These are phyloP conservation scores for Zopfochytrium polystomum DNA, from an alignment of 371 early-diverging fungal genomes.

Conservation along the genomic window DNA sequence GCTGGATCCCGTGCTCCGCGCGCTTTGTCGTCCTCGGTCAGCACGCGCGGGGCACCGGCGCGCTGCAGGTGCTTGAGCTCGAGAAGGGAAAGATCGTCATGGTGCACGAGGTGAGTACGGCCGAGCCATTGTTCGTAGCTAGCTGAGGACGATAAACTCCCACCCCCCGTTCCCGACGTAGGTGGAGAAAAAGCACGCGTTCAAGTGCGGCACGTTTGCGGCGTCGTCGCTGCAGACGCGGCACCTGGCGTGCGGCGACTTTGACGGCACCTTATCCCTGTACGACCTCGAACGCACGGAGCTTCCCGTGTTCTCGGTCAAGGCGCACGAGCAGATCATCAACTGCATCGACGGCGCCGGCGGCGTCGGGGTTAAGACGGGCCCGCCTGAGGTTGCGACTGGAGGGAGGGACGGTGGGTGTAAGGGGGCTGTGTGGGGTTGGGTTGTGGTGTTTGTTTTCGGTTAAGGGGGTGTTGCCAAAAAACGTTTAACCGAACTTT, in stretches of 20 bases:
- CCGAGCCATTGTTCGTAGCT: too few relatives aligned
- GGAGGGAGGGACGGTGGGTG: conserved; percentile 67
- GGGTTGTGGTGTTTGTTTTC: not conserved
- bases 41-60: conserved; percentile 63
- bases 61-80: conserved; percentile 59
- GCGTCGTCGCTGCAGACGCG: conserved; percentile 54
- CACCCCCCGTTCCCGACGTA: conserved; percentile 3
- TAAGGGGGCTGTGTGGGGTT: not conserved
- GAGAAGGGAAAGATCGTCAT: conserved; percentile 49
- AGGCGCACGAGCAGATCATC: conserved; percentile 72
- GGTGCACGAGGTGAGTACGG: conserved; percentile 44
- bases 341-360: conserved; percentile 72
- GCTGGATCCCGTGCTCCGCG: conserved; percentile 72
- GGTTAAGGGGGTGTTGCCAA: too few relatives aligned
- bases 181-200: conserved; percentile 51
- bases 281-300: conserved; percentile 73
- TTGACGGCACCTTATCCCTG: conserved; percentile 63
- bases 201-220: conserved; percentile 68
- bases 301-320: conserved; percentile 55
- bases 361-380: conserved; percentile 47
- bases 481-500: too few relatives aligned
- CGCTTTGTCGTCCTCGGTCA: conserved; percentile 70
- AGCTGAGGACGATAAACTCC: too few relatives aligned
- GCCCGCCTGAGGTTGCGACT: conserved; percentile 70
- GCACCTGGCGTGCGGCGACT: conserved; percentile 73